Percentiles rank a stretch among this genome's conserved stretches.
Conservation (phyloP, 2,329 filamentous ascomycete genomes). For the Aciculosporium take region DNA sequence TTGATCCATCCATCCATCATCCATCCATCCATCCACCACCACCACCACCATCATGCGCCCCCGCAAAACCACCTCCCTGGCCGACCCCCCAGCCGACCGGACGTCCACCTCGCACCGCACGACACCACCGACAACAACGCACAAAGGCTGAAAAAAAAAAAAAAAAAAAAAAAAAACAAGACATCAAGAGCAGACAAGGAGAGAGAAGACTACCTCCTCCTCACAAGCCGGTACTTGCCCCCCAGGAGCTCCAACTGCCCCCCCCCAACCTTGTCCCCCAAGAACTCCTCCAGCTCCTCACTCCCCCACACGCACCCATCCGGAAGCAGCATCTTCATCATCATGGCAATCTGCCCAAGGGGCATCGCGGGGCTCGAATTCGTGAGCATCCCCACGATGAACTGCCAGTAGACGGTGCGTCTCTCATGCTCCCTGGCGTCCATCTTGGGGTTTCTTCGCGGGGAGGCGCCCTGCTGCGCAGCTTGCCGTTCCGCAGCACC, state of each 20-base stretch:
- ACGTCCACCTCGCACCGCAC: too few relatives aligned
- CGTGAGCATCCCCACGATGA: slow-evolving; percentile 88
- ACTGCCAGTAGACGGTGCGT: slow-evolving; percentile 67
- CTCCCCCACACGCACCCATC: slow-evolving; percentile 82
- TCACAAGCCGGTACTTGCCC: slow-evolving; percentile 50
- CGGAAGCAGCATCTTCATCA: slow-evolving; percentile 83
- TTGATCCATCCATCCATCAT: too few relatives aligned
- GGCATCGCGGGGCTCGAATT: slow-evolving; percentile 75
- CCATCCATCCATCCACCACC: too few relatives aligned
- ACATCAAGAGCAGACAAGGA: too few relatives aligned
- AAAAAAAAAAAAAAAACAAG: not conserved
- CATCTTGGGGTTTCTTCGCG: slow-evolving; percentile 40
- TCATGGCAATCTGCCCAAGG: slow-evolving; percentile 70
- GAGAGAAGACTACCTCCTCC: not conserved
- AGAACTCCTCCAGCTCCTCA: slow-evolving; percentile 72
- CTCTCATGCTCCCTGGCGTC: slow-evolving; percentile 50
- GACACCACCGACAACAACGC: not conserved
- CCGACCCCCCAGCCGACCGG: too few relatives aligned
- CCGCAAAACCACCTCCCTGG: too few relatives aligned
- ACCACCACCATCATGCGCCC: too few relatives aligned
- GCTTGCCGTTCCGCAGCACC: slow-evolving; percentile 11
- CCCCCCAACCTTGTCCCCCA: slow-evolving; percentile 61
- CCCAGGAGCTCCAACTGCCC: slow-evolving; percentile 55
- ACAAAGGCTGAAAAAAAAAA: not conserved
- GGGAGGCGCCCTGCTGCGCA: slow-evolving; percentile 21